Evolutionary conservation across 2,329 filamentous ascomycete species (phyloP).

Genomic region (Arthrobotrys entomopaga): DNA sequence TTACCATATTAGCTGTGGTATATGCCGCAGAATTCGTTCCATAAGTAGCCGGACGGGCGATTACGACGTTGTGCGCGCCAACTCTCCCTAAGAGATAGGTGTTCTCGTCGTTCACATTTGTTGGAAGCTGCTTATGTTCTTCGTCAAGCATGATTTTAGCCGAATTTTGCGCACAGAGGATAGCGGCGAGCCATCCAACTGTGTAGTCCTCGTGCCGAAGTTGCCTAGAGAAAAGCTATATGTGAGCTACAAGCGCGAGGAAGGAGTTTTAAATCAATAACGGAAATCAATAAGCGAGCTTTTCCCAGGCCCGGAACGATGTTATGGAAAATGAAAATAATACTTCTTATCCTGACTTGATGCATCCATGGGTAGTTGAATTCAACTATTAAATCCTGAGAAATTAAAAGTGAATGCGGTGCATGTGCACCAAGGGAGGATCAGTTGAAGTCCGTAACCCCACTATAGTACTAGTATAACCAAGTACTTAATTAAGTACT

Average conservation of each 20-base stretch:
- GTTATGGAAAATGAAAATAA: background rate
- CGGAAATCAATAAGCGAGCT: background rate
- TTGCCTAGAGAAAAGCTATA: background rate
- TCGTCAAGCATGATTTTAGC: constrained; percentile 16
- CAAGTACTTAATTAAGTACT: no score
- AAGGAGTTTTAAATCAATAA: background rate
- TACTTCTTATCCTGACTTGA: background rate
- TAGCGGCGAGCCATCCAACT: constrained; percentile 21
- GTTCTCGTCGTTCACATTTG: constrained; percentile 19
- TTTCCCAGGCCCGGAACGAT: no score
- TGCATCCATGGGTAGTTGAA: background rate
- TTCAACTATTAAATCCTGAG: background rate
- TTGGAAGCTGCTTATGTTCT: constrained; percentile 13
- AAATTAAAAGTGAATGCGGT: background rate
- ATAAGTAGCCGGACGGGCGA: constrained; percentile 3
- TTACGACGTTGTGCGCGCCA: constrained; percentile 26
- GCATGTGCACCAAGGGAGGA: background rate
- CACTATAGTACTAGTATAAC: background rate
- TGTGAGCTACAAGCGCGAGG: background rate
- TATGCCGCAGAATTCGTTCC: constrained; percentile 21
- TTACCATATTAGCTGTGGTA: constrained; percentile 15
- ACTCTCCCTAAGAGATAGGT: constrained; percentile 22
- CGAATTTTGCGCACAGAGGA: constrained; percentile 3
- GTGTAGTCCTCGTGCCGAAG: constrained; percentile 20
- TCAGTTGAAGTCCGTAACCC: background rate